Evolutionary conservation across 2,329 filamentous ascomycete species (phyloP), one percentile per base, ranked within the genome.

Genomic region (Orbilia blumenaviensis): DNA sequence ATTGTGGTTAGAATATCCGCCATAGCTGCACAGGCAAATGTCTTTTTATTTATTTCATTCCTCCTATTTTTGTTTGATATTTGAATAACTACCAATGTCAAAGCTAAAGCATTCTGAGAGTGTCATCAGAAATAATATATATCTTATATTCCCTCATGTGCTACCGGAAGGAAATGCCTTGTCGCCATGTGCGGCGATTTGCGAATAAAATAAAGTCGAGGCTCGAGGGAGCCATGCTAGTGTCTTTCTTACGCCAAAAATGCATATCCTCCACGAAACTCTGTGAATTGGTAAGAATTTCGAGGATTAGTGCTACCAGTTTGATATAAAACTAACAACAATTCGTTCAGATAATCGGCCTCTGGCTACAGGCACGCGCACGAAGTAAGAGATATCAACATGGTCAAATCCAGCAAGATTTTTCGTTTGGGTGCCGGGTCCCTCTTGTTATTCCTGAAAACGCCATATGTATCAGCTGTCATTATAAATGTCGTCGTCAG

Each of bases 401-500:
- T 75, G 69, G 46, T 52, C 32, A 32, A 18, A n/a, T 29, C 50
- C 25, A 58, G 21, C 27, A 52, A 18, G 21, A 16, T 56, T 14
- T 42, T 36, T 14, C 16, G n/a, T 1, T 27, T 58, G 2, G 27
- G 46, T 18, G 18, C 63, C 44, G n/a, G 46, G 9, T 12, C 62
- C 8, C 46, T 75, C n/a, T 36, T 46, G 3, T 4, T 67, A 14
- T 1, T 36, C 23, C 10, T 48, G 27, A 14, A 21, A 14, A 5
- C 29, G 8, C 23, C 69, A 8, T 58, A 21, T 14, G 36, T 58
- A 18, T 67, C 69, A 10, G 63, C 44, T 6, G 36, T 69, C 1
- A 54, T 76, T 34, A 68, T 76, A 23, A 66, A 69, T 12, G 72
- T 76, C 14, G 34, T 76, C 0, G 12, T 69, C 3, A 69, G 64